phyloP scores from a whole-genome alignment of 2,329 filamentous ascomycete species.

The Monilinia polystroma region DNA sequence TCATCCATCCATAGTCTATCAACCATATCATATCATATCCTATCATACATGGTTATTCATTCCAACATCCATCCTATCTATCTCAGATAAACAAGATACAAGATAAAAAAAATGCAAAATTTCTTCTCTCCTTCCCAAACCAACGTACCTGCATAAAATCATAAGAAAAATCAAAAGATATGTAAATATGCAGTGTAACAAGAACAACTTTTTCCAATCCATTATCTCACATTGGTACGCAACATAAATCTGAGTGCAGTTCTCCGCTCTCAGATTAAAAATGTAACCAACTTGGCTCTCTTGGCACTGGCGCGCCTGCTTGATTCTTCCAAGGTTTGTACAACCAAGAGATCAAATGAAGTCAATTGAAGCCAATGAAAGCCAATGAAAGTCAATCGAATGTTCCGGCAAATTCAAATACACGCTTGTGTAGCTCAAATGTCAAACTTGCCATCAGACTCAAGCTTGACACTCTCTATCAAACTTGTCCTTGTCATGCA shows the following conservation, averaged over 20 bases:
- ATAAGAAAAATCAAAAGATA: background rate
- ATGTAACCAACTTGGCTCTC: slow-evolving; percentile 3
- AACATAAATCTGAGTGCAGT: background rate
- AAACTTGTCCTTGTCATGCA: slow-evolving; percentile 16
- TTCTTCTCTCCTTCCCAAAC: background rate
- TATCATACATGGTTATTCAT: background rate
- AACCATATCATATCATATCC: background rate
- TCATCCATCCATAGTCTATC: background rate
- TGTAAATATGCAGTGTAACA: slow-evolving; percentile 7
- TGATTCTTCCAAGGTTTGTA: too few species aligned
- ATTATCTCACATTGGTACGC: background rate
- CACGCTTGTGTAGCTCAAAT: background rate
- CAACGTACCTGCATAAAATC: slow-evolving; percentile 3
- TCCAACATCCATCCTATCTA: too few species aligned
- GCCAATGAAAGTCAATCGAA: background rate
- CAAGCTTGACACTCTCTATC: background rate
- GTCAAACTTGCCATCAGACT: background rate
- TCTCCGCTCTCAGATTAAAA: slow-evolving; percentile 10
- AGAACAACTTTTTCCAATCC: background rate
- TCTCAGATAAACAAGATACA: background rate
- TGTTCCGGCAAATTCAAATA: background rate
- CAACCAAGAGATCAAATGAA: too few species aligned
- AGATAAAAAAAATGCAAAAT: too few species aligned
- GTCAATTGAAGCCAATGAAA: too few species aligned
- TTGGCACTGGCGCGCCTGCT: too few species aligned